These are phyloP conservation scores for Penicillium glabrum DNA, from an alignment of 2,329 filamentous ascomycete genomes.

Conservation along the genomic window DNA sequence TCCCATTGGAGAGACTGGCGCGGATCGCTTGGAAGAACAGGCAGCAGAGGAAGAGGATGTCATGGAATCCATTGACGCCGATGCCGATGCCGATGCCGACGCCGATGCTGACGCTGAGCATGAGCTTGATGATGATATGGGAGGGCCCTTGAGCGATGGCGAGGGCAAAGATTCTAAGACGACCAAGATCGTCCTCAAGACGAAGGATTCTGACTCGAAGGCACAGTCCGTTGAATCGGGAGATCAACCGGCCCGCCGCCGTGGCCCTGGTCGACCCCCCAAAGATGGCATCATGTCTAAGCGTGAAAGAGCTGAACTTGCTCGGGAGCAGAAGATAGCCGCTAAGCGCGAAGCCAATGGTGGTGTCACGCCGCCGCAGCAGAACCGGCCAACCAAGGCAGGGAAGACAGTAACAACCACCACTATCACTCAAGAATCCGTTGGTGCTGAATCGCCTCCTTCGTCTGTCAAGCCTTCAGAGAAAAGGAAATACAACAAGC, in stretches of 20 bases:
- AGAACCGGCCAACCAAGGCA: slow-evolving; percentile 27
- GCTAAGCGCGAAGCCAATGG: slow-evolving; percentile 49
- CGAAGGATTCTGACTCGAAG: slow-evolving; percentile 29
- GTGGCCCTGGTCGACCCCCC: slow-evolving; percentile 63
- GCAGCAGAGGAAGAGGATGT: slow-evolving; percentile 34
- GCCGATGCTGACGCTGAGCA: slow-evolving; percentile 38
- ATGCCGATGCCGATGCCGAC: slow-evolving; percentile 18
- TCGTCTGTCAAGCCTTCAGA: slow-evolving; percentile 38
- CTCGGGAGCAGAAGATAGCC: slow-evolving; percentile 53
- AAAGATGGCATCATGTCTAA: slow-evolving; percentile 69
- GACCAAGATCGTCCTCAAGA: slow-evolving; percentile 30
- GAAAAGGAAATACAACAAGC: slow-evolving; percentile 51
- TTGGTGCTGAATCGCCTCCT: slow-evolving; percentile 35
- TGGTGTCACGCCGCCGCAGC: slow-evolving; percentile 43
- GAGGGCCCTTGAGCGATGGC: slow-evolving; percentile 26
- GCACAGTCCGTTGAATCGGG: slow-evolving; percentile 37
- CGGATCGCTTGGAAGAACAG: slow-evolving; percentile 47
- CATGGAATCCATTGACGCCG: slow-evolving; percentile 30
- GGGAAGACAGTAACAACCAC: slow-evolving; percentile 28
- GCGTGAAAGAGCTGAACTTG: slow-evolving; percentile 57
- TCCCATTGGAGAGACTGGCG: slow-evolving; percentile 49
- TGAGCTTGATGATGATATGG: slow-evolving; percentile 36
- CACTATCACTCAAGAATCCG: slow-evolving; percentile 25
- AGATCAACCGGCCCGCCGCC: slow-evolving; percentile 39
- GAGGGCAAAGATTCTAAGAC: slow-evolving; percentile 31